Percentiles rank a stretch among this genome's conserved stretches.
phyloP scores from a whole-genome alignment of 345 rosid genomes.

The Raphanus raphanistrum region DNA sequence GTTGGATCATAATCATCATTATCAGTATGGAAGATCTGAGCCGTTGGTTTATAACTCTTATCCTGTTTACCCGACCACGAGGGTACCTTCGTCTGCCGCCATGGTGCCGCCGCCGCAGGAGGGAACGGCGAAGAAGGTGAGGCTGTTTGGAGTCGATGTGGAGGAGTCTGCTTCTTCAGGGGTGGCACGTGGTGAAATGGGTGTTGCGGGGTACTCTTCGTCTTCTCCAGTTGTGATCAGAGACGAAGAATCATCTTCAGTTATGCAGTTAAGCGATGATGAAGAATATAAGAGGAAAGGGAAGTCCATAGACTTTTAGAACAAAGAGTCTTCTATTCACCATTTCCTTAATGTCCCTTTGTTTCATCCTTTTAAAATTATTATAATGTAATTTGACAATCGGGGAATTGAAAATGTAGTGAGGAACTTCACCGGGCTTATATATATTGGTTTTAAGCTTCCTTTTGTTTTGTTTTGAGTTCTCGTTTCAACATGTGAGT shows the following conservation, averaged over 20 bases:
- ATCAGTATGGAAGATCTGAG: conserved; percentile 37
- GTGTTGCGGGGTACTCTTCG: conserved; percentile 1
- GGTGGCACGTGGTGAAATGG: conserved; percentile 31
- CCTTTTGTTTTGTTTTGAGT: conserved; percentile 7
- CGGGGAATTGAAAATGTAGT: conserved; percentile 13
- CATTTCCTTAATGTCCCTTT: background rate
- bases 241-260: conserved; percentile 31
- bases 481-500: conserved; percentile 12
- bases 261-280: conserved; percentile 27
- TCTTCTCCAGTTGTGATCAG: conserved; percentile 36
- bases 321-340: background rate
- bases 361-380: background rate
- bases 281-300: conserved; percentile 40
- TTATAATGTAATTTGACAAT: background rate
- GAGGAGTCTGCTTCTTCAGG: conserved; percentile 50
- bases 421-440: conserved; percentile 1
- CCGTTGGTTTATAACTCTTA: conserved; percentile 56
- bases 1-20: conserved; percentile 28
- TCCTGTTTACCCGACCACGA: conserved; percentile 48
- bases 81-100: conserved; percentile 1
- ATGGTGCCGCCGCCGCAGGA: background rate
- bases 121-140: conserved; percentile 46
- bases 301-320: conserved; percentile 29
- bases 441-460: background rate
- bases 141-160: conserved; percentile 70